phyloP scores from a whole-genome alignment of 768 basidiomycete genomes.

The Dioszegia crocea region DNA sequence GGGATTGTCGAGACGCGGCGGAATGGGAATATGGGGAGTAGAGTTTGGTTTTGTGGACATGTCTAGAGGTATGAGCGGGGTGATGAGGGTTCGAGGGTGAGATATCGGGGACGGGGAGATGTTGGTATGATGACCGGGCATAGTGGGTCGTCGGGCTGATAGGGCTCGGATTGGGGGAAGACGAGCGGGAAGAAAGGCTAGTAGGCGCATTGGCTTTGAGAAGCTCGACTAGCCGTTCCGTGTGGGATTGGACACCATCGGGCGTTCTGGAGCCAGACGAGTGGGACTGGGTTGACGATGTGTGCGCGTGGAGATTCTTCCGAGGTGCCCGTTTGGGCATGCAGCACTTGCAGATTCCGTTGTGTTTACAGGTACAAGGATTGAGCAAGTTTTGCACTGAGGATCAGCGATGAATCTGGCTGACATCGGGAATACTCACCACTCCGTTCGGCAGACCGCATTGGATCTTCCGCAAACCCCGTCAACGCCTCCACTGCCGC shows the following conservation, averaged over 20 bases:
- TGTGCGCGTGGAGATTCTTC: background rate
- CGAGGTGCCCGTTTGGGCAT: conserved; percentile 22
- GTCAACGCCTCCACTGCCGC: conserved; percentile 44
- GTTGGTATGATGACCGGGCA: background rate
- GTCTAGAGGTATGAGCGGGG: conserved; percentile 44
- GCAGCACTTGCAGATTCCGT: conserved; percentile 50
- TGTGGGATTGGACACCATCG: conserved; percentile 1
- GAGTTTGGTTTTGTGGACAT: conserved; percentile 49
- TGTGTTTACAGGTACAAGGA: conserved; percentile 47
- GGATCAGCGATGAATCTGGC: background rate
- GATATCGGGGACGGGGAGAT: conserved; percentile 1
- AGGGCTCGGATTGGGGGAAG: background rate
- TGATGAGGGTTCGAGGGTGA: conserved; percentile 26
- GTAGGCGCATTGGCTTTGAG: conserved; percentile 12
- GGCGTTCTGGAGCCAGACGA: background rate
- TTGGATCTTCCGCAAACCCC: conserved; percentile 18
- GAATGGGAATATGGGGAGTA: conserved; percentile 44
- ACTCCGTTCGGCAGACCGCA: conserved; percentile 23
- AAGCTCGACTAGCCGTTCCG: conserved; percentile 24
- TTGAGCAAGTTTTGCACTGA: conserved; percentile 41
- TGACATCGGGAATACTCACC: conserved; percentile 15
- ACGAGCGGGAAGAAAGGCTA: background rate
- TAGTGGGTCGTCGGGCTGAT: background rate
- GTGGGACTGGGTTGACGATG: background rate
- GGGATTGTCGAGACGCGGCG: conserved; percentile 18